These are phyloP conservation scores for Beta macrorhiza DNA, from an alignment of 179 eudicot genomes.

Conservation along the genomic window DNA sequence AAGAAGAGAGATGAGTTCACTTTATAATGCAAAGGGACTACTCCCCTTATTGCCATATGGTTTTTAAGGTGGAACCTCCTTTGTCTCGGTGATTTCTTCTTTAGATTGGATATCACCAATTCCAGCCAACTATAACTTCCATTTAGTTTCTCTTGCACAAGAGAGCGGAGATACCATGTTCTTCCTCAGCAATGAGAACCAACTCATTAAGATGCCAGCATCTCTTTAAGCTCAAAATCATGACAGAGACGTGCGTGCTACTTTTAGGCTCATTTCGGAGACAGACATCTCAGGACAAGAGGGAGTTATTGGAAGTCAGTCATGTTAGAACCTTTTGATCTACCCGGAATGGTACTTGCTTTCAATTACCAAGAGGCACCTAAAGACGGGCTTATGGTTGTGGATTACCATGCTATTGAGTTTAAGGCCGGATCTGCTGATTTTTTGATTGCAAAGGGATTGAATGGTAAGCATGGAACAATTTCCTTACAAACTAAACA, in stretches of 20 bases:
- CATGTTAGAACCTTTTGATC: slow-evolving; percentile 71
- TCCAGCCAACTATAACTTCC: slow-evolving; percentile 56
- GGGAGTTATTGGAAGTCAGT: slow-evolving; percentile 49
- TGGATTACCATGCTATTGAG: slow-evolving; percentile 1
- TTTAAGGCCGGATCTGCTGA: slow-evolving; percentile 18
- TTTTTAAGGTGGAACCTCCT: no score
- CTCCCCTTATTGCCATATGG: no score
- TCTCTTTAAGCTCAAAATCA: slow-evolving; percentile 45
- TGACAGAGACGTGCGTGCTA: slow-evolving; percentile 47
- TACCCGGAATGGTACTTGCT: slow-evolving; percentile 63
- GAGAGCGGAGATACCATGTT: slow-evolving; percentile 32
- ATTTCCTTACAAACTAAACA: slow-evolving; percentile 59
- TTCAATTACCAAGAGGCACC: slow-evolving; percentile 36
- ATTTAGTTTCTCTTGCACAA: slow-evolving; percentile 59
- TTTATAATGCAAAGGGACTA: no score
- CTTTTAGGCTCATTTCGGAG: slow-evolving; percentile 57
- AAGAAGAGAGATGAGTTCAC: no score
- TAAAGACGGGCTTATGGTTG: slow-evolving; percentile 31
- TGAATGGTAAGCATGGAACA: slow-evolving; percentile 52
- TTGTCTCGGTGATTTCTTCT: slow-evolving; percentile 14
- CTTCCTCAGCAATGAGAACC: slow-evolving; percentile 43
- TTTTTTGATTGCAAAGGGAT: slow-evolving; percentile 52
- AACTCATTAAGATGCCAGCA: slow-evolving; percentile 39
- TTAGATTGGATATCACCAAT: slow-evolving; percentile 67
- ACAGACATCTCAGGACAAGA: no score